Evolutionary conservation across 352 stramenopile species (phyloP).

Genomic region (Achlya hypogyna): DNA sequence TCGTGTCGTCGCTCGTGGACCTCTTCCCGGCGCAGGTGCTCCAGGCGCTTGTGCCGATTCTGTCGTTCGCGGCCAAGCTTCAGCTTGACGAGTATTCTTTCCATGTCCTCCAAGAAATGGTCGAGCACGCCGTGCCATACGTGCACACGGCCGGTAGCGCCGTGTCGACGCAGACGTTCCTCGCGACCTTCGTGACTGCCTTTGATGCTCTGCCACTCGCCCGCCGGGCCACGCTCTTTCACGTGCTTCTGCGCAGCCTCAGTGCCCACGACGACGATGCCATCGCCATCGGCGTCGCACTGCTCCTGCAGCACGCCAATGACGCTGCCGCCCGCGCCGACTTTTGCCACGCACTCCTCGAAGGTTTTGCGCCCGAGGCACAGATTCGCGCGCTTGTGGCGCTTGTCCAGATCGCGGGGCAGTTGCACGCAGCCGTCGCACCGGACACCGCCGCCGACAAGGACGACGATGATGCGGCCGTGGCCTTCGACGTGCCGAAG

Average conservation of each 20-base stretch:
- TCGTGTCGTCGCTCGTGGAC: constrained; percentile 70
- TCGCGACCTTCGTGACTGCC: constrained; percentile 63
- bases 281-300: constrained; percentile 41
- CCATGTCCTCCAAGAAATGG: constrained; percentile 78
- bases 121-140: constrained; percentile 69
- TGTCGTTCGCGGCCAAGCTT: constrained; percentile 38
- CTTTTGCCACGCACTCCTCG: constrained; percentile 62
- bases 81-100: constrained; percentile 83
- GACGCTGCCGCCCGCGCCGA: constrained; percentile 37
- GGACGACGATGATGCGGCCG: constrained; percentile 33
- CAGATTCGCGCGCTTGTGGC: constrained; percentile 56
- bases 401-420: constrained; percentile 47
- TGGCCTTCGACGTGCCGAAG: constrained; percentile 37
- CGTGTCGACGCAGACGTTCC: constrained; percentile 69
- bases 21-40: constrained; percentile 65
- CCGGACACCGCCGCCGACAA: constrained; percentile 57
- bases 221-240: constrained; percentile 51
- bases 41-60: constrained; percentile 63
- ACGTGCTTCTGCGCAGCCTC: constrained; percentile 49
- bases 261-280: constrained; percentile 32
- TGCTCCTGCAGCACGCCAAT: constrained; percentile 39
- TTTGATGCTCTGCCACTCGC: constrained; percentile 54
- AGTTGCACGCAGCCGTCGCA: constrained; percentile 47
- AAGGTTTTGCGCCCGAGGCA: constrained; percentile 37
- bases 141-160: constrained; percentile 30